A percentile compares a stretch with the other conserved stretches of the same genome.
These are phyloP conservation scores for Irpex lacteus DNA, from an alignment of 1,284 basidiomycete species.

Conservation along the genomic window DNA sequence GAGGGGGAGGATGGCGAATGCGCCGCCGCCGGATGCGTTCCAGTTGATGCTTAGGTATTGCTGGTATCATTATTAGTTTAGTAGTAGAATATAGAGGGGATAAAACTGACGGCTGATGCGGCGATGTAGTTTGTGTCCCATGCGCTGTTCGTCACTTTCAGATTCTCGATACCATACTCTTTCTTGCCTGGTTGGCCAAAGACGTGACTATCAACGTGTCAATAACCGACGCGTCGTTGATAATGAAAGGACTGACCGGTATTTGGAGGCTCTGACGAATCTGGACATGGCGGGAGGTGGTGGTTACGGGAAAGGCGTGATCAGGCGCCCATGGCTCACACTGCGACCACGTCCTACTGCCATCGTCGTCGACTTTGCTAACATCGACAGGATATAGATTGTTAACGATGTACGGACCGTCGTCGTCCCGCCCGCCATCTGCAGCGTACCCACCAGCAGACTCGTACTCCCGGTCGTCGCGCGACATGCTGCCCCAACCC, in stretches of 20 bases:
- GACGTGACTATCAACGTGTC: constrained; percentile 68
- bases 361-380: no score
- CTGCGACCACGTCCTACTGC: no score
- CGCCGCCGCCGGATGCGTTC: constrained; percentile 94
- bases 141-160: constrained; percentile 86
- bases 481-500: constrained; percentile 9
- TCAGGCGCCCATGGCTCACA: background rate
- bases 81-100: constrained; percentile 2
- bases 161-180: constrained; percentile 84
- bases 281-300: constrained; percentile 50
- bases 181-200: constrained; percentile 86
- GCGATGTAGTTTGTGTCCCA: constrained; percentile 97
- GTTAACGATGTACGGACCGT: constrained; percentile 9
- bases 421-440: constrained; percentile 11
- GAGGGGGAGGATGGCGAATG: constrained; percentile 89
- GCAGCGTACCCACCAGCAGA: background rate
- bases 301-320: background rate
- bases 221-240: background rate
- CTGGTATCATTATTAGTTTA: constrained; percentile 33
- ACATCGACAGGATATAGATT: no score
- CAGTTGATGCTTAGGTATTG: constrained; percentile 92
- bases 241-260: constrained; percentile 48
- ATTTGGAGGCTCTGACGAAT: constrained; percentile 71
- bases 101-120: constrained; percentile 69
- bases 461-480: background rate